Evolutionary conservation across 495 filamentous ascomycete species (phyloP), one percentile per base, ranked within the genome.

Genomic region (Thozetella sp.): DNA sequence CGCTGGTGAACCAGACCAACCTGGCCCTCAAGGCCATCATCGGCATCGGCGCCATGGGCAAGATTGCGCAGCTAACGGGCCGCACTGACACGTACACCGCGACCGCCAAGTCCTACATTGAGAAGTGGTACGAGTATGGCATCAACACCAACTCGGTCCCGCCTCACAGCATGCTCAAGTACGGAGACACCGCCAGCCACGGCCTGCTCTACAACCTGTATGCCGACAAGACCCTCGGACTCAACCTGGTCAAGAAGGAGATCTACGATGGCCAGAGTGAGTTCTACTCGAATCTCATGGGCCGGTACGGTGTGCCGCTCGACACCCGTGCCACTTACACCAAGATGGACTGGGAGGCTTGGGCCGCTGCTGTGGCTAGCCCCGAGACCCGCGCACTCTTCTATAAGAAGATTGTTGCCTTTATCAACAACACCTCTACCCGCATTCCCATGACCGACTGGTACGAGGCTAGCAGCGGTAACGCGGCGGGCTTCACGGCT

Each of bases 1-100:
- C 87, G 75, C 80, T 94, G 19, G 83, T 88, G n/a, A 90, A 96
- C 57, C 94, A 97, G 69, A 96, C 94, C 0, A 97, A 98, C 67
- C 82, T 98, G 13, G 94, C 92, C 2, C 80, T 98, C 54, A 98
- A 98, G 71, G 93, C 92, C 19, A 95, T 97, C 66, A 86, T 98
- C 59, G 93, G 92, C 17, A 92, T 98, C 72, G 86, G 90, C 66
- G 93, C 94, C 40, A 96, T 97, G 91, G 85, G 88, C 63, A 85
- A 90, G 62, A 82, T 97, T 20, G 81, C 93, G 10, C 75, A 82
- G 40, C 69, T 89, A 1, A 82, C 87, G 4, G 86, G 82, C 52
- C 78, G 91, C 23, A 86, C 75, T 0, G 80, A 78, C 26, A 77
- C 85, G 57, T 96, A 85, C 71, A 81, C 78, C 13, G 80, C 85